Base-by-base conservation (phyloP, 148 eudicot species). In the Chenopodium album region DNA sequence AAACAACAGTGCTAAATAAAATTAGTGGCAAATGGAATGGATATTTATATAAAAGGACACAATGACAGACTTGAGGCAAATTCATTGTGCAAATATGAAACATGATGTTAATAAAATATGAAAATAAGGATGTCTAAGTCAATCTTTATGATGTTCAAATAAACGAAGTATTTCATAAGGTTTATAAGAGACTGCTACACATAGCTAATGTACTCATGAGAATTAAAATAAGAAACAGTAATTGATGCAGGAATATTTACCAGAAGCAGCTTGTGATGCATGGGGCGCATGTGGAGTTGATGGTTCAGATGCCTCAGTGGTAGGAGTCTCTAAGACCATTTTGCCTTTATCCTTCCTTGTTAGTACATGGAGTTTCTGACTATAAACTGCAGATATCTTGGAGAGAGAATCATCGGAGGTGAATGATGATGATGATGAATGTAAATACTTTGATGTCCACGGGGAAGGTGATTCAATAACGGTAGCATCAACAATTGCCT, bases 211-310 rank as follows among this genome's bases (percentile, higher is more conserved):
- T 13, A 9, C 14, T 9, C 52, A 48, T 12, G 13, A 48, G 52
- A 48, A 10, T 9, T 12, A 48, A 12, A 48, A 48, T 48, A 12
- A 2, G 52, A 0, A 48, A 12, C 3, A 12, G 52, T 48, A 48
- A 48, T 12, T 48, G 52, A 48, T 48, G 52, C 52, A 9, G 52
- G 52, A 48, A 2, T 34, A 34, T 19, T 56, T 74, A 83, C 82
- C 85, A 54, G 80, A 83, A 72, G 76, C 78, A 56, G 85, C 79
- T 52, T 75, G 76, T 75, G 85, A 83, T 37, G 71, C 77, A n/a
- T 26, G 46, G 4, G 71, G 34, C 2, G 56, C 7, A 48, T 56
- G 79, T 54, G 82, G 73, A 66, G 79, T 79, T 73, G 62, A 75
- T 4, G 56, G 47, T 52, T 76, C 56, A 66, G 82, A 65, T 67